phyloP scores from a whole-genome alignment of 2,329 filamentous ascomycete species.

The Magnaporthiopsis poae region DNA sequence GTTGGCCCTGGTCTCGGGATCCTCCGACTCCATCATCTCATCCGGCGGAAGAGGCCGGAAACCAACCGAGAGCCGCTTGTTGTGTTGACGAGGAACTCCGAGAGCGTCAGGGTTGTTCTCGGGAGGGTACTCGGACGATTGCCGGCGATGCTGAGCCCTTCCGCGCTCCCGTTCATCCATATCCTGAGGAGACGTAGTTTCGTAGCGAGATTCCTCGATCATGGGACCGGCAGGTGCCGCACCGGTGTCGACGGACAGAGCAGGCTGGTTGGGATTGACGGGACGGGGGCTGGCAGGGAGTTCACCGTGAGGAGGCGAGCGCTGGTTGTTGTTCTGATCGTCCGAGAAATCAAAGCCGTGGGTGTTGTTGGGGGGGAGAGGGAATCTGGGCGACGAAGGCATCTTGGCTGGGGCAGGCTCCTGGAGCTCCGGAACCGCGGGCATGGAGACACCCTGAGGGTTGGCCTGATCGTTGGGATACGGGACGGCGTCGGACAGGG shows the following conservation, averaged over 20 bases:
- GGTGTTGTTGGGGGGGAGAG: slow-evolving; percentile 10
- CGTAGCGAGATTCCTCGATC: slow-evolving; percentile 22
- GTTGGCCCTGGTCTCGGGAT: slow-evolving; percentile 88
- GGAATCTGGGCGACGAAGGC: slow-evolving; percentile 16
- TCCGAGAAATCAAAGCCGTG: slow-evolving; percentile 3
- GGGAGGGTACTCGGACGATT: slow-evolving; percentile 19
- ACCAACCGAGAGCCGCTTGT: slow-evolving; percentile 55
- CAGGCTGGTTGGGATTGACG: slow-evolving; percentile 7
- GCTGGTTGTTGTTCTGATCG: slow-evolving; percentile 10
- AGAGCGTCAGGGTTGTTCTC: slow-evolving; percentile 26
- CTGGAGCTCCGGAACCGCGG: slow-evolving; percentile 22
- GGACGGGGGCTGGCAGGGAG: slow-evolving; percentile 10
- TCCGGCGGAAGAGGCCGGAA: slow-evolving; percentile 81
- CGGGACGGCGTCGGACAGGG: slow-evolving; percentile 21
- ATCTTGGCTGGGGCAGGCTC: slow-evolving; percentile 24
- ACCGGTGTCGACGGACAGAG: slow-evolving; percentile 4
- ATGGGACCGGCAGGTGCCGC: slow-evolving; percentile 6
- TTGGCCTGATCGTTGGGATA: slow-evolving; percentile 25
- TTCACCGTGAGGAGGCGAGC: slow-evolving; percentile 4
- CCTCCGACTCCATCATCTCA: slow-evolving; percentile 68
- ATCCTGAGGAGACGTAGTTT: slow-evolving; percentile 11
- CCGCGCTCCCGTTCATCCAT: slow-evolving; percentile 15
- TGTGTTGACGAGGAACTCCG: slow-evolving; percentile 44
- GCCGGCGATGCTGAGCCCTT: slow-evolving; percentile 15
- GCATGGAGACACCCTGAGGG: slow-evolving; percentile 17